phyloP scores from a whole-genome alignment of 139 green algal genomes.

The Astrephomene gubernaculifera region DNA sequence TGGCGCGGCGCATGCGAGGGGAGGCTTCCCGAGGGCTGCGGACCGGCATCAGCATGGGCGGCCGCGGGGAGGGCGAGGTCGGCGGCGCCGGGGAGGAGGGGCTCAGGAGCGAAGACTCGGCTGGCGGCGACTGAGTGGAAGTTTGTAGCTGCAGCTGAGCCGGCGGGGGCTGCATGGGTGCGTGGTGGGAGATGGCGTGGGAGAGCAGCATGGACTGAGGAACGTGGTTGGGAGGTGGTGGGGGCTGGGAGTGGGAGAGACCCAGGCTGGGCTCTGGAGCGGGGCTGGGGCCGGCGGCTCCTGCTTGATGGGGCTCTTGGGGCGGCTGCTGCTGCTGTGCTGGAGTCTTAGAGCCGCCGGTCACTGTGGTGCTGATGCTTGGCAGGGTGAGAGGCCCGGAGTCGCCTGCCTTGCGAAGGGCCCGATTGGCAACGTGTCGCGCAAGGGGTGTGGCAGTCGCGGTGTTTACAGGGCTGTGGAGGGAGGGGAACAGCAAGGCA shows the following conservation, averaged over 20 bases:
- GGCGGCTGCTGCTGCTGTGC: background rate
- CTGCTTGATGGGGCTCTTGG: background rate
- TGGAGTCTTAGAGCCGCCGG: background rate
- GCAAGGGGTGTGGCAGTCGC: slow-evolving; percentile 23
- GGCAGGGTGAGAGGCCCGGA: background rate
- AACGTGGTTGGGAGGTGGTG: no score
- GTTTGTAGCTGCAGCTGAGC: background rate
- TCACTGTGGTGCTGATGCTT: slow-evolving; percentile 1
- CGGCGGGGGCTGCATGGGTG: no score
- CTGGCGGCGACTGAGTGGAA: no score
- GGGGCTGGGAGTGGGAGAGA: no score
- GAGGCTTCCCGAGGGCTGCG: background rate
- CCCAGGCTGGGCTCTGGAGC: no score
- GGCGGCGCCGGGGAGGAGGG: no score
- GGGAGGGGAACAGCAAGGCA: background rate
- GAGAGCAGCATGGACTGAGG: no score
- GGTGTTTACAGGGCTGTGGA: background rate
- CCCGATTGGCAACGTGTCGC: background rate
- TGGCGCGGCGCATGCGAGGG: slow-evolving; percentile 12
- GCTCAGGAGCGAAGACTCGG: no score
- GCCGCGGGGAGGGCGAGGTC: background rate
- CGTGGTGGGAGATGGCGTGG: no score
- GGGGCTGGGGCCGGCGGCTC: background rate
- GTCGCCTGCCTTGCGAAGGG: slow-evolving; percentile 19
- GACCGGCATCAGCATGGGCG: background rate